Conservation (phyloP, 2,329 filamentous ascomycete species). For the Talaromyces sp. region DNA sequence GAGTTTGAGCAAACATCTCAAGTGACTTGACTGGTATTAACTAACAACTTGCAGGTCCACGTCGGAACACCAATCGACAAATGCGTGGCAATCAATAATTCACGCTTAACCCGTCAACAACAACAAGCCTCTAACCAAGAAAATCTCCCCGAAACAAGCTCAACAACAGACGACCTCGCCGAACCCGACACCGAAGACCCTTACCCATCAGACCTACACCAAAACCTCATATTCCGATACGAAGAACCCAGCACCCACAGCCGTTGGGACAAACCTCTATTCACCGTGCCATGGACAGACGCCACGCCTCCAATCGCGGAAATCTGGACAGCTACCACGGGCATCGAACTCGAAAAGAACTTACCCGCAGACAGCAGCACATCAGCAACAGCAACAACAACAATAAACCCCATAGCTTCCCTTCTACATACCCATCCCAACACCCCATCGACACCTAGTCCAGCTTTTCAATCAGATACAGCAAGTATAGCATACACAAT, state of each 20-base stretch:
- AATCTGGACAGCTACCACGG: slow-evolving; percentile 56
- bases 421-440: slow-evolving; percentile 1
- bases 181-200: slow-evolving; percentile 26
- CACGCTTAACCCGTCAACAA: slow-evolving; percentile 23
- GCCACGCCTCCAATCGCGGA: slow-evolving; percentile 51
- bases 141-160: slow-evolving; percentile 7
- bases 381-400: not conserved
- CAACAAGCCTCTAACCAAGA: slow-evolving; percentile 5
- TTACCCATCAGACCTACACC: slow-evolving; percentile 54
- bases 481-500: slow-evolving; percentile 24
- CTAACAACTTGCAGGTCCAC: slow-evolving; percentile 45
- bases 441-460: slow-evolving; percentile 7
- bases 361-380: not conserved
- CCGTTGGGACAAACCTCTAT: slow-evolving; percentile 62
- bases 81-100: slow-evolving; percentile 52
- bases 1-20: no score
- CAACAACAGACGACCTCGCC: slow-evolving; percentile 13
- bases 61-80: slow-evolving; percentile 53
- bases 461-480: slow-evolving; percentile 22
- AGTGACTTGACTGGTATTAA: no score
- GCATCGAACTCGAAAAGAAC: slow-evolving; percentile 29
- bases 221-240: slow-evolving; percentile 61
- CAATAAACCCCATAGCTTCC: not conserved
- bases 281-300: slow-evolving; percentile 56
- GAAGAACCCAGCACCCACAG: slow-evolving; percentile 63